Percentiles rank a stretch among this genome's conserved stretches.
Evolutionary conservation across 148 eudicot genomes (phyloP).

Genomic region (Rhododendron vialii): DNA sequence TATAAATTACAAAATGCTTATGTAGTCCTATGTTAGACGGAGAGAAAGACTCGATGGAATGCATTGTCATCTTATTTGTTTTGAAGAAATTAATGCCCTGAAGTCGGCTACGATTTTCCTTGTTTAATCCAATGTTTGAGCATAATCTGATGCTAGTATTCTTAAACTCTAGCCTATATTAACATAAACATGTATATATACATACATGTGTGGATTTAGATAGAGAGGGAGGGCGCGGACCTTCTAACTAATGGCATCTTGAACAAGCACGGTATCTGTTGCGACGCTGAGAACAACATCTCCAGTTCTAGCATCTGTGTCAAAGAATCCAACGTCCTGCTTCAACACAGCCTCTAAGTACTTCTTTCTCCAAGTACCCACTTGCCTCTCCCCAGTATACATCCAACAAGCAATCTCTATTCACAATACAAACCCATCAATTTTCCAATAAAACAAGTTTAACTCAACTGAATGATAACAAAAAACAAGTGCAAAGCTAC

Average conservation of each 20-base stretch:
- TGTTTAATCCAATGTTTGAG: not conserved
- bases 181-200: no score
- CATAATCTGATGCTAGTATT: no score
- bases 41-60: no score
- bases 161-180: not conserved
- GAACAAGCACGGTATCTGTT: slow-evolving; percentile 91
- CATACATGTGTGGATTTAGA: not conserved
- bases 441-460: not conserved
- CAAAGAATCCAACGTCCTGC: slow-evolving; percentile 96
- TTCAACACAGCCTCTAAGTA: slow-evolving; percentile 88
- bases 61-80: no score
- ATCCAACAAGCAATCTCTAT: slow-evolving; percentile 98
- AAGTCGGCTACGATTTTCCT: not conserved
- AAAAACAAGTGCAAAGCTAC: not conserved
- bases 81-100: not conserved
- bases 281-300: slow-evolving; percentile 92
- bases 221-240: slow-evolving; percentile 21
- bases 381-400: slow-evolving; percentile 96
- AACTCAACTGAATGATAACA: not conserved
- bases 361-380: slow-evolving; percentile 71
- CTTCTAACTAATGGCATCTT: slow-evolving; percentile 99
- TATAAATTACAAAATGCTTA: not conserved
- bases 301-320: slow-evolving; percentile 98
- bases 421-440: not conserved
- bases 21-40: not conserved